Conservation (phyloP, 495 filamentous ascomycete genomes). For the Aspergillus incahuasiensis region DNA sequence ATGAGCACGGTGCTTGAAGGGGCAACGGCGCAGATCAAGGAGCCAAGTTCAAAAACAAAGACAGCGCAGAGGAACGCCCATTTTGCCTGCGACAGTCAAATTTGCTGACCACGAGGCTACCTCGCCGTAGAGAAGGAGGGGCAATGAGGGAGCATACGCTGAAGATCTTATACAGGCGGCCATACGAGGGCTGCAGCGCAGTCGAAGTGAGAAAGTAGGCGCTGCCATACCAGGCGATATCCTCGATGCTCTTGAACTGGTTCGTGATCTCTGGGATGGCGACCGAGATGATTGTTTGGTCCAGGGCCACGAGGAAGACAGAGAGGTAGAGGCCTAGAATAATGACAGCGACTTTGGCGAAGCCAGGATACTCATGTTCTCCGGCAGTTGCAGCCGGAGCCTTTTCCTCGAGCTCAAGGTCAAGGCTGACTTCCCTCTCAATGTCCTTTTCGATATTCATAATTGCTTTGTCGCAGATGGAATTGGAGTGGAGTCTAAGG, state of each 20-base stretch:
- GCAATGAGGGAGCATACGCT: constrained; percentile 8
- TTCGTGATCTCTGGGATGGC: constrained; percentile 39
- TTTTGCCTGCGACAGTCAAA: constrained; percentile 30
- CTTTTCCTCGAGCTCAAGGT: not conserved
- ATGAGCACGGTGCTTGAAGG: constrained; percentile 62
- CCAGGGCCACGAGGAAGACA: constrained; percentile 48
- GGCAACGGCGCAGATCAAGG: constrained; percentile 63
- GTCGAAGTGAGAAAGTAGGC: constrained; percentile 34
- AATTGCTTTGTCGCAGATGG: not conserved
- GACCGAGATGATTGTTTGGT: constrained; percentile 44
- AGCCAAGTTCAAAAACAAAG: constrained; percentile 66
- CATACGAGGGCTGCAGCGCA: constrained; percentile 30
- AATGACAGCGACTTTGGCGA: constrained; percentile 11
- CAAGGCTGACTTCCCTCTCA: no score
- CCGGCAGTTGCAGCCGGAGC: not conserved
- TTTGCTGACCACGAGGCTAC: not conserved
- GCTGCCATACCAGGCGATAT: constrained; percentile 46
- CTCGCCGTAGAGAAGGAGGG: not conserved
- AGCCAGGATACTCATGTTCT: constrained; percentile 2
- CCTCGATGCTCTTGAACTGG: constrained; percentile 35
- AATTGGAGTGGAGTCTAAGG: not conserved
- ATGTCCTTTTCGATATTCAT: constrained; percentile 5
- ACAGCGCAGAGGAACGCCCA: constrained; percentile 53
- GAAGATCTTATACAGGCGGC: constrained; percentile 30
- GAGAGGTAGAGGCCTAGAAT: constrained; percentile 34